Conservation (phyloP, 768 basidiomycete species). For the Infundibulicybe gibba region DNA sequence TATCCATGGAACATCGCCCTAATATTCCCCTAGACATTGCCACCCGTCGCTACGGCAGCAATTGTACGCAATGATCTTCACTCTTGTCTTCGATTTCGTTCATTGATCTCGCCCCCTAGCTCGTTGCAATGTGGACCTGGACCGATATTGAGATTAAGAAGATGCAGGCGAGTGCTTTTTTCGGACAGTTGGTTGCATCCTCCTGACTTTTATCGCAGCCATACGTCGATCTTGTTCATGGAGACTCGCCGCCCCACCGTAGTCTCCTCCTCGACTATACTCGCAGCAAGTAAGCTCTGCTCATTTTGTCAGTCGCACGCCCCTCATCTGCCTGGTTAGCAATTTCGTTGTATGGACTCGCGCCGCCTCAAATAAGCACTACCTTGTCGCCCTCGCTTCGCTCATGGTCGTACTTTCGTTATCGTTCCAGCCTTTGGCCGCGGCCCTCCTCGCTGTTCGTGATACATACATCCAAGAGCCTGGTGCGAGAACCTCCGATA, state of each 20-base stretch:
- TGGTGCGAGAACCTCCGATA: conserved; percentile 20
- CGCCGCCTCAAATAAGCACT: conserved; percentile 44
- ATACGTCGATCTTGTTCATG: conserved; percentile 55
- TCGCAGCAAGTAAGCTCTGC: conserved; percentile 35
- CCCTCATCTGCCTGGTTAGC: conserved; percentile 17
- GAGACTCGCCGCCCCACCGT: conserved; percentile 47
- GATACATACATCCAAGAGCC: conserved; percentile 40
- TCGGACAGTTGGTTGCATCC: neutral
- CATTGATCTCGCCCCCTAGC: conserved; percentile 14
- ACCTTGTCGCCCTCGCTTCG: conserved; percentile 45
- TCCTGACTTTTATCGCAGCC: conserved; percentile 28
- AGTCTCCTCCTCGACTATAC: conserved; percentile 56
- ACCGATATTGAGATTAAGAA: conserved; percentile 56
- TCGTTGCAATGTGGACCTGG: conserved; percentile 53
- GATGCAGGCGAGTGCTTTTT: conserved; percentile 37
- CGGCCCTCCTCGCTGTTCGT: conserved; percentile 44
- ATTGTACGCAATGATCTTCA: conserved; percentile 23
- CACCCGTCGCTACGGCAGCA: conserved; percentile 48
- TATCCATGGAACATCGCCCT: neutral
- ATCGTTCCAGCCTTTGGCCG: conserved; percentile 49
- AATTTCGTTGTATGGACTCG: conserved; percentile 45
- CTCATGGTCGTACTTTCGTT: conserved; percentile 45
- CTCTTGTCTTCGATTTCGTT: neutral
- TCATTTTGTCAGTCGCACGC: neutral
- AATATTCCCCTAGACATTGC: conserved; percentile 36